Percentiles rank a stretch among this genome's conserved stretches.
These are phyloP conservation scores for Clausena lansium DNA, from an alignment of 345 rosid genomes.

Conservation along the genomic window DNA sequence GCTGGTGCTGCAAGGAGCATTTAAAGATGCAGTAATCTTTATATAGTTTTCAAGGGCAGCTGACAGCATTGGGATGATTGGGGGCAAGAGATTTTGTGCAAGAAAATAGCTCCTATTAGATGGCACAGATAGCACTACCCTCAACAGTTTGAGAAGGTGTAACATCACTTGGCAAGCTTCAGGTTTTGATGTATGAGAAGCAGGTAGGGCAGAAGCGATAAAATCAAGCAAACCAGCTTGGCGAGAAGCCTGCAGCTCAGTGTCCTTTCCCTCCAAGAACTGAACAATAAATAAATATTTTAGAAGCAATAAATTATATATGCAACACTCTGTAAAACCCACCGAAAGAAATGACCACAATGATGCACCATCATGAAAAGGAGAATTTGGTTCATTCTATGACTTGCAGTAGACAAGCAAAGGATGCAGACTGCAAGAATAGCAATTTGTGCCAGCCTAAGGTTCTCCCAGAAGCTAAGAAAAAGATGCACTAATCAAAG, in stretches of 20 bases:
- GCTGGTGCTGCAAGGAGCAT: conserved; percentile 36
- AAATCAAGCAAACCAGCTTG: conserved; percentile 82
- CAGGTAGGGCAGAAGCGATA: conserved; percentile 76
- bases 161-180: conserved; percentile 76
- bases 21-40: conserved; percentile 69
- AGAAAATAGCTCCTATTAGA: conserved; percentile 68
- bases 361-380: neutral
- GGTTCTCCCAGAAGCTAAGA: conserved; percentile 7
- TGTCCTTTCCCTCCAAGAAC: conserved; percentile 76
- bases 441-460: neutral
- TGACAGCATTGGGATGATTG: conserved; percentile 69
- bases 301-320: conserved; percentile 17
- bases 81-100: conserved; percentile 75
- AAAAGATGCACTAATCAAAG: conserved; percentile 1
- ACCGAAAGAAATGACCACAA: neutral
- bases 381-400: neutral
- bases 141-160: conserved; percentile 66
- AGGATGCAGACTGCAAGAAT: neutral
- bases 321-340: neutral
- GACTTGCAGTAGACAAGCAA: neutral
- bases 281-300: conserved; percentile 22
- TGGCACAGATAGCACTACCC: conserved; percentile 55
- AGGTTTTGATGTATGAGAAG: conserved; percentile 75
- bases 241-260: conserved; percentile 72
- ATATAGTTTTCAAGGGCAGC: conserved; percentile 75